Base-by-base conservation (phyloP, 495 filamentous ascomycete species). In the Pseudoneurospora amorphoporcata region DNA sequence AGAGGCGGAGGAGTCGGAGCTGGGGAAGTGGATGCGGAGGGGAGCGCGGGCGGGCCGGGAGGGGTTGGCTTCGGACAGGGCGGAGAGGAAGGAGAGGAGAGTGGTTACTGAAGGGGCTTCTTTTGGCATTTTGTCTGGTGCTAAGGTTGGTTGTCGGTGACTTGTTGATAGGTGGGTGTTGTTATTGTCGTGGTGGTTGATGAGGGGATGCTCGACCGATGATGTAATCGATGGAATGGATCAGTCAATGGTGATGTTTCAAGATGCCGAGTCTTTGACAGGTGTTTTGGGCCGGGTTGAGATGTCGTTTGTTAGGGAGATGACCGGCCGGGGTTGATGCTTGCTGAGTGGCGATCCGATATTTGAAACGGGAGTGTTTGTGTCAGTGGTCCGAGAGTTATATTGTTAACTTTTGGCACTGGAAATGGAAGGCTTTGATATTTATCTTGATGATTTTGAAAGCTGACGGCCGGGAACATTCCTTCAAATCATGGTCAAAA, bases 21-120 rank as follows among this genome's bases (percentile, higher is more conserved):
- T 6, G 19, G 75, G 75, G 72, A 79, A 80, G 72, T 80, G 78
- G 53, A 80, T 75, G 37, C 76, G 76, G 14, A 80, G 76, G 8
- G 72, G 39, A 7, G 71, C 74, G 10, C 37, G 71, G 70, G 4
- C 53, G n/a, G 65, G 23, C 2, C 65, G 32, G 17, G 74, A 45
- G 42, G 40, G 45, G 65, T 38, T 38, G 70, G 68, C 38, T 68
- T 70, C 32, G 32, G 71, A 68, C 42, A 80, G 72, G 43, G 40
- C 17, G 71, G 72, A 73, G 69, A 80, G 72, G 43, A 40, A 39
- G 72, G 72, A 71, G 45, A 77, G 71, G 74, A 58, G 68, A 41
- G 76, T 8, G 43, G 58, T 72, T 19, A 77, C 40, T 69, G 47
- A 73, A 23, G 61, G 41, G 37, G 78, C 42, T 69, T 75, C 43